Evolutionary conservation across 2,329 filamentous ascomycete genomes (phyloP).

Genomic region (Scolecobasidium constrictum): DNA sequence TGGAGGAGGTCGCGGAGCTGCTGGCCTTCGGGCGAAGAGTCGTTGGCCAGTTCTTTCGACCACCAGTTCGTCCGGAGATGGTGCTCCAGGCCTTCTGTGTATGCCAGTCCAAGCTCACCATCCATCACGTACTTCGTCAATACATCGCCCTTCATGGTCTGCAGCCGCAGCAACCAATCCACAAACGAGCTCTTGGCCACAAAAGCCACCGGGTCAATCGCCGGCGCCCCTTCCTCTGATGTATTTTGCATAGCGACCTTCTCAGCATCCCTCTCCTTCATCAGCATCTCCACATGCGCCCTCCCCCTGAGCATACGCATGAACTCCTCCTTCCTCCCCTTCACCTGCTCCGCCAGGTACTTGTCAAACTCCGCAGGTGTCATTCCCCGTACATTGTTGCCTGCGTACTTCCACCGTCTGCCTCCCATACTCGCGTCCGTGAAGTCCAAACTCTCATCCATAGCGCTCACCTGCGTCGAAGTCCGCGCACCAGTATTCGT

Average conservation of each 20-base stretch:
- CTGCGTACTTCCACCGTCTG: constrained; percentile 44
- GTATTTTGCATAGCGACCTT: background rate
- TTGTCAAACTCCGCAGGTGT: constrained; percentile 42
- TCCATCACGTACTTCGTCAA: no score
- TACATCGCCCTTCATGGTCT: no score
- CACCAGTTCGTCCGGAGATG: background rate
- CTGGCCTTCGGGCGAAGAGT: background rate
- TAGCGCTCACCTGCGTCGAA: constrained; percentile 20
- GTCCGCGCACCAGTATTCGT: constrained; percentile 3
- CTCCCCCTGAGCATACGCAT: background rate
- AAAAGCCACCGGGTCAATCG: background rate
- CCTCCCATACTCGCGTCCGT: constrained; percentile 15
- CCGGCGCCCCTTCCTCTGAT: background rate
- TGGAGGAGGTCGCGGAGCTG: background rate
- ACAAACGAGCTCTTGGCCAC: background rate
- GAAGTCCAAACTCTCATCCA: constrained; percentile 34
- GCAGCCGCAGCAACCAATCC: background rate
- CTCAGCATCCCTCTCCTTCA: background rate
- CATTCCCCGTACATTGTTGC: constrained; percentile 48
- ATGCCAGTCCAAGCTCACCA: no score
- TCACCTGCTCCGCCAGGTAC: constrained; percentile 26
- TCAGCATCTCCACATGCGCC: background rate
- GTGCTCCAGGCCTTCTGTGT: no score
- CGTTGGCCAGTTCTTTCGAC: background rate
- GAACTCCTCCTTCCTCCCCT: background rate